Evolutionary conservation across 768 basidiomycete genomes (phyloP), one percentile per base, ranked within the genome.

Genomic region (Cantharellus anzutake): DNA sequence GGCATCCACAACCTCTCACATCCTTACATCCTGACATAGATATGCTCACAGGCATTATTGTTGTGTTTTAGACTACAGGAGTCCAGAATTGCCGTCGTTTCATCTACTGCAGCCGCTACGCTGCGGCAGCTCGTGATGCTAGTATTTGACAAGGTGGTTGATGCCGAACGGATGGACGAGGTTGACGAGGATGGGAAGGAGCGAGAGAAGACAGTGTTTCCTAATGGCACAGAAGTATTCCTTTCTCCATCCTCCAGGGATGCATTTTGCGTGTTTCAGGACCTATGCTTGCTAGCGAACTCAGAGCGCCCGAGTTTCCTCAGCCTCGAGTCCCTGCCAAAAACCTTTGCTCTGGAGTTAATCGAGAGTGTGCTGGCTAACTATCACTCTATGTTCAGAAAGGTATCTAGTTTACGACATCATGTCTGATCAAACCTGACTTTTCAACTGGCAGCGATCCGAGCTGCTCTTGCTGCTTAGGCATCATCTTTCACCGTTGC

Each of bases 111-210:
- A 2, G 93, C 93, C 2, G 96, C 96, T 0, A 97, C 93, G 0
- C 78, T 97, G 3, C 83, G 93, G 2, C 94, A 98, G 68, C 76
- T 97, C 1, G 89, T 98, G 51, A 97, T 99, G 93, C 88, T 97
- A 64, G 83, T 97, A 16, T 87, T 97, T 51, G 96, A 99, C 71
- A 92, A 94, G 68, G 86, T 97, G 70, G 80, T 83, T 1, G 76
- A 79, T 16, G 88, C 92, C 67, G 86, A 91, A 68, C 72, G 73
- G 3, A 69, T 69, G 14, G 77, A 7, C 11, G 52, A 14, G 35
- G 11, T 11, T 55, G 52, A 55, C 38, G 7, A 11, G 11, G 20
- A 29, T 29, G 52, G 52, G 16, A 34, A 55, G 11, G 11, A 7
- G 34, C 11, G 11, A n/a, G 38, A 14, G 5, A 5, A 38, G 11